A percentile compares a stretch with the other conserved stretches of the same genome.
Conservation (phyloP, 805 yeast species). For the Ogataea corticis region DNA sequence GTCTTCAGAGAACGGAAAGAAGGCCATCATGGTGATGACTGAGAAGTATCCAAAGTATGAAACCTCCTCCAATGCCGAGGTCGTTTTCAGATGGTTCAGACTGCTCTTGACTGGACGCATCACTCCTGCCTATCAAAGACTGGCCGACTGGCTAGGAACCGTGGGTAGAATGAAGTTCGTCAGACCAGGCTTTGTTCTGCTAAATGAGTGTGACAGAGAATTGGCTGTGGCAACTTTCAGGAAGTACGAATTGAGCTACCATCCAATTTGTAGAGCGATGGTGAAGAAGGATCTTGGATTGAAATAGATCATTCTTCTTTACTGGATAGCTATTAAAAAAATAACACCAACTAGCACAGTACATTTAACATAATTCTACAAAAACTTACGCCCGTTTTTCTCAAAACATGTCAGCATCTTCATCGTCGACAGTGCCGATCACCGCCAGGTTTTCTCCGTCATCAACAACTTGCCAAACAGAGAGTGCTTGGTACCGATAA, state of each 20-base stretch:
- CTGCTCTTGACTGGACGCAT: conserved; percentile 60
- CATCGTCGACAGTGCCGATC: conserved; percentile 43
- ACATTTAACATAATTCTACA: conserved; percentile 5
- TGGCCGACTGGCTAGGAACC: conserved; percentile 85
- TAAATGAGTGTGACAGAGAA: conserved; percentile 62
- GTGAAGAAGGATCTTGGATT: conserved; percentile 77
- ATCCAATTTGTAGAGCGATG: conserved; percentile 80
- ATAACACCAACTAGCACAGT: conserved; percentile 3
- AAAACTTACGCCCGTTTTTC: not conserved
- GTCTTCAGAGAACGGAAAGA: conserved; percentile 34
- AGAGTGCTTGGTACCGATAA: conserved; percentile 66
- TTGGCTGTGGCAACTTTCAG: conserved; percentile 68
- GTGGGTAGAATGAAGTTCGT: conserved; percentile 96
- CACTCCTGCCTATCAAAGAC: conserved; percentile 43
- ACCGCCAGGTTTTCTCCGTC: conserved; percentile 66
- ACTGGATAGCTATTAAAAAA: too few relatives aligned
- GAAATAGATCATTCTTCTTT: conserved; percentile 1
- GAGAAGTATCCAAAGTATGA: conserved; percentile 42
- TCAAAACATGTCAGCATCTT: conserved; percentile 29
- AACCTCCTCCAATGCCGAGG: conserved; percentile 72
- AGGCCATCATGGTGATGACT: conserved; percentile 35
- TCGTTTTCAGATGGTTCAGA: conserved; percentile 73
- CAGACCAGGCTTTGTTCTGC: conserved; percentile 75
- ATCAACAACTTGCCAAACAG: conserved; percentile 75
- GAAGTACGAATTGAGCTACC: conserved; percentile 61